Base-by-base conservation (phyloP, 805 yeast species). In the Yarrowia divulgata region DNA sequence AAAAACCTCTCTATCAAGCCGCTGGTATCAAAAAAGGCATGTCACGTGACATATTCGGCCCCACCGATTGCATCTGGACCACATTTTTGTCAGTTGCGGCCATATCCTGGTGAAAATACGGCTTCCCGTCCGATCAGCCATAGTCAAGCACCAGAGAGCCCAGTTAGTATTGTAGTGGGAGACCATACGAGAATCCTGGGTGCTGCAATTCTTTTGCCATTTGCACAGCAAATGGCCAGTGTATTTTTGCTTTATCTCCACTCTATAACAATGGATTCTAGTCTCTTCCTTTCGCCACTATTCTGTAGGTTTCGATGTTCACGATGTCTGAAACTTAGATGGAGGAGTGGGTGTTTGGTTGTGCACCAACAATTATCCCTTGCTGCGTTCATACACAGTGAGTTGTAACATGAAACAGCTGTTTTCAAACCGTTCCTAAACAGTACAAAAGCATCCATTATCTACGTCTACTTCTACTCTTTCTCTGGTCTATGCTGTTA, bases 101-200 rank as follows among this genome's bases (percentile, higher is more conserved):
- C 58, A 52, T 52, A 52, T 52, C 58, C 58, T 52, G 58, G 58
- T 52, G 58, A 52, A 52, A 52, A 52, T 52, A 52, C 58, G 58
- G 58, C 58, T 52, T 52, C 58, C 58, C 58, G 58, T 52, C 58
- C 58, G 58, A 52, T 52, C 58, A 52, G 58, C 58, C 58, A 52
- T 52, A 52, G 43, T 52, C 58, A 52, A 52, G 58, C 58, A 52
- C 58, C 58, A 52, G 58, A 52, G 58, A 52, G 58, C 58, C 58
- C 37, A 52, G 58, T 52, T 52, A 52, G 43, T 52, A 52, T 52
- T 52, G 58, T 52, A 52, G 58, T 52, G 58, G 58, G 58, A 52
- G 58, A 52, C 58, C 58, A 52, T 52, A 52, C 58, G 58, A 52
- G 58, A 52, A 52, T 52, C 43, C 58, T 52, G 13, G 58, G 58